These are phyloP conservation scores for Naganishia vishniacii DNA, from an alignment of 768 basidiomycete species.

Conservation along the genomic window DNA sequence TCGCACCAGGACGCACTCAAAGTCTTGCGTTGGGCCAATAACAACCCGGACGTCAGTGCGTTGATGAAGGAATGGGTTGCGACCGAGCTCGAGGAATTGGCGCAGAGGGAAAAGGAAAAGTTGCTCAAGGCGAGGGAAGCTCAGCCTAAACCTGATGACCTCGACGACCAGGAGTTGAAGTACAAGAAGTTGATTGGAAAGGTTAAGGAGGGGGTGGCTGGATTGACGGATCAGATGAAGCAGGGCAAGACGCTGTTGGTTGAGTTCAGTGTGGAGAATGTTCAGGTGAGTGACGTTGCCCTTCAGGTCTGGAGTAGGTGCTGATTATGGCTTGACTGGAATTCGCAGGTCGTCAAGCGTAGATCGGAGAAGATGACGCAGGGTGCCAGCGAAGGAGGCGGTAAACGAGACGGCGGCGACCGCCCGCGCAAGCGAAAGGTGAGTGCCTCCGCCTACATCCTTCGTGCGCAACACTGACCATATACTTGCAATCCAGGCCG, in stretches of 20 bases:
- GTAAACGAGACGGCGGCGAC: slow-evolving; percentile 14
- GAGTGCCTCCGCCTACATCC: background rate
- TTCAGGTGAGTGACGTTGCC: slow-evolving; percentile 55
- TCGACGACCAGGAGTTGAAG: slow-evolving; percentile 54
- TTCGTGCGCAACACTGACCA: background rate
- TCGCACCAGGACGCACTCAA: slow-evolving; percentile 83
- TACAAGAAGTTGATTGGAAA: slow-evolving; percentile 61
- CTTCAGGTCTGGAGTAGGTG: background rate
- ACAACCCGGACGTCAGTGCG: slow-evolving; percentile 62
- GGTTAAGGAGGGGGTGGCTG: slow-evolving; percentile 48
- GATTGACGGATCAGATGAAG: slow-evolving; percentile 44
- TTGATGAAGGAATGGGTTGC: slow-evolving; percentile 81
- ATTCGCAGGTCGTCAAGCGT: slow-evolving; percentile 60
- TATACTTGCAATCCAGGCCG: slow-evolving; percentile 28
- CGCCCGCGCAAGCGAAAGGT: slow-evolving; percentile 31
- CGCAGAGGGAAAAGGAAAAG: slow-evolving; percentile 43
- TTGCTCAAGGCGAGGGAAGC: slow-evolving; percentile 38
- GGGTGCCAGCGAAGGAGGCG: slow-evolving; percentile 30
- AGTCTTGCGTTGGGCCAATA: slow-evolving; percentile 89
- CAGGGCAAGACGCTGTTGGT: slow-evolving; percentile 63
- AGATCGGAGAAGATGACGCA: slow-evolving; percentile 54
- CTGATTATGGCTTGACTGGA: too few relatives aligned
- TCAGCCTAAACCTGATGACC: slow-evolving; percentile 22
- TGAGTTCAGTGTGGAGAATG: slow-evolving; percentile 96
- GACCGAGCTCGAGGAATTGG: slow-evolving; percentile 57